Evolutionary conservation across 1,284 basidiomycete genomes (phyloP).

Genomic region (Naganishia liquefaciens): DNA sequence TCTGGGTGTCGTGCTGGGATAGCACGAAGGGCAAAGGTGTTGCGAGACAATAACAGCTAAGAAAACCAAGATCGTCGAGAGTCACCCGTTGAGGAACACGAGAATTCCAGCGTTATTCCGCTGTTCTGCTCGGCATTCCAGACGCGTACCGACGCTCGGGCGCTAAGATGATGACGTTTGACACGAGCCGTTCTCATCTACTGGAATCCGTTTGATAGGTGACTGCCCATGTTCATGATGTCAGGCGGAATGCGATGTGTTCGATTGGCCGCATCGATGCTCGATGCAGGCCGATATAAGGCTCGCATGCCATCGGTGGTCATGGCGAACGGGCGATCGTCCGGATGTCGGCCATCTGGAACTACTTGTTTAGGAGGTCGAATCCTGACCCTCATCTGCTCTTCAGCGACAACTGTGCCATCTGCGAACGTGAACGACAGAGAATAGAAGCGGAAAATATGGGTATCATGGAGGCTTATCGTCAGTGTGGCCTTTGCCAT

Average conservation of each 20-base stretch:
- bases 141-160: neutral
- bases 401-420: conserved; percentile 27
- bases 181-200: neutral
- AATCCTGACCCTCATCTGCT: conserved; percentile 18
- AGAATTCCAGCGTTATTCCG: too few species aligned
- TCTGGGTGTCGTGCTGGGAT: too few species aligned
- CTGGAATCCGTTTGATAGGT: neutral
- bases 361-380: conserved; percentile 6
- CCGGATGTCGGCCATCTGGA: neutral
- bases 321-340: neutral
- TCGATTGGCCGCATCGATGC: neutral
- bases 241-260: neutral
- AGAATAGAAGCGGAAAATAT: conserved; percentile 14
- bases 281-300: neutral
- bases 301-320: neutral
- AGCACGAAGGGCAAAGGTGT: too few species aligned
- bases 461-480: conserved; percentile 29
- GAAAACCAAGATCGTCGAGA: too few species aligned
- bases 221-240: neutral
- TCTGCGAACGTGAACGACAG: conserved; percentile 22
- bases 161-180: conserved; percentile 2
- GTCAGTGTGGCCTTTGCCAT: conserved; percentile 14
- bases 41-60: too few species aligned
- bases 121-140: neutral
- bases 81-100: too few species aligned